Evolutionary conservation across 2,329 filamentous ascomycete genomes (phyloP), one percentile per base, ranked within the genome.

Genomic region (Aspergillus pseudonomiae): DNA sequence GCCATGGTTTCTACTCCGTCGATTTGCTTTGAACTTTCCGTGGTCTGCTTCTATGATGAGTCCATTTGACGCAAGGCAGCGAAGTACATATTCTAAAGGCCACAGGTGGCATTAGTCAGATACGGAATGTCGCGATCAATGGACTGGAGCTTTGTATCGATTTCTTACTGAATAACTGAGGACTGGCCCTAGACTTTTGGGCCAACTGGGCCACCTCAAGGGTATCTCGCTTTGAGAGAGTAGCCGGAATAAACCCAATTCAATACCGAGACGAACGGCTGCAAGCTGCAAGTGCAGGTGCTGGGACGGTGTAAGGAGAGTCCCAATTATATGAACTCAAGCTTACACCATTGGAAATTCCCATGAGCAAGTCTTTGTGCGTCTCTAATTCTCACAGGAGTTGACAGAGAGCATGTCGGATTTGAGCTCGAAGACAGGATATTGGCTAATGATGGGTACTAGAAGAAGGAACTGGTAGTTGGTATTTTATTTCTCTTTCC

Each of bases 221-320:
- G 69, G 10, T 1, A 3, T 32, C 19, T 64, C 30, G 6, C 41
- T 48, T 19, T 54, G 60, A 12, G 34, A 36, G 12, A 14, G 12
- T 14, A 12, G 16, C 6, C 52, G 54, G 41, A 72, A 67, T 2
- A 73, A 21, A 11, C 64, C 65, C 4, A 68, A 14, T 19, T 71
- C 70, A 19, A 61, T 58, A 6, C 58, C 64, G 32, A 14, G 32
- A 34, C 11, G 11, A 34, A 34, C 32, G 32, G 32, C 32, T 11
- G 11, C 32, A 34, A 34, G 12, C 32, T 34, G 32, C 32, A 14
- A 34, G n/a, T 61, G 32, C 32, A 14, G 14, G n/a, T 61, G 60
- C 70, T 72, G 30, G 21, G n/a, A 14, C 16, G 28, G 28, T 30
- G 48, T 30, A 16, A 52, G 28, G 6, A 46, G 26, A 24, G 10